Percentiles rank a stretch among this genome's conserved stretches.
These are phyloP conservation scores for Cercospora berteroae DNA, from an alignment of 2,329 filamentous ascomycete genomes.

Conservation along the genomic window DNA sequence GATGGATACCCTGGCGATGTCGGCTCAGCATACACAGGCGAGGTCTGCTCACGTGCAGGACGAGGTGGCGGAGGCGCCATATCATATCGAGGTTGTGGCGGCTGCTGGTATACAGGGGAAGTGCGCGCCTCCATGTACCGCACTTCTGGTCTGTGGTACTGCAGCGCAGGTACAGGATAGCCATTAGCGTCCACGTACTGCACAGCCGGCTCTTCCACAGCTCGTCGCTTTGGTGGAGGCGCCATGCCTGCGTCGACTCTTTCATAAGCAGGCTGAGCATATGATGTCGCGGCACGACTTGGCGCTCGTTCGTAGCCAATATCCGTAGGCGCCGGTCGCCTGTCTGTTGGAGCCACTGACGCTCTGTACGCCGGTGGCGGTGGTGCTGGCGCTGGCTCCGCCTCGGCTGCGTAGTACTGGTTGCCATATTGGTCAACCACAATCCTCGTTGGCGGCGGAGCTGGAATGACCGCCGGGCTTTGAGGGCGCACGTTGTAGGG, in stretches of 20 bases:
- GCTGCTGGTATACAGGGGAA: conserved; percentile 32
- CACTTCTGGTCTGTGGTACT: conserved; percentile 15
- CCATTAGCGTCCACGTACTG: conserved; percentile 34
- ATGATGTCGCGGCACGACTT: conserved; percentile 44
- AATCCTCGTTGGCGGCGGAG: conserved; percentile 56
- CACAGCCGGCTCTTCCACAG: conserved; percentile 26
- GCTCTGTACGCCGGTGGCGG: conserved; percentile 43
- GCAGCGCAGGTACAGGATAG: conserved; percentile 24
- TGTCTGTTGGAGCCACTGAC: conserved; percentile 48
- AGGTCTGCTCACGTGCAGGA: conserved; percentile 39
- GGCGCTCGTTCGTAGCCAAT: conserved; percentile 60
- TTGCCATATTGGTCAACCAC: conserved; percentile 81
- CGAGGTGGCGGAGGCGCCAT: conserved; percentile 24
- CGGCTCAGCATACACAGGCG: conserved; percentile 26
- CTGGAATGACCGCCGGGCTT: conserved; percentile 45
- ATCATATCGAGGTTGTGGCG: conserved; percentile 20
- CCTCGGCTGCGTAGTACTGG: conserved; percentile 65
- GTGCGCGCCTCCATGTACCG: conserved; percentile 30
- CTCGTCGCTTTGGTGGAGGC: conserved; percentile 26
- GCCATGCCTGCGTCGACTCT: conserved; percentile 37
- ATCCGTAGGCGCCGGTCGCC: conserved; percentile 39
- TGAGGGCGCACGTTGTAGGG: conserved; percentile 40
- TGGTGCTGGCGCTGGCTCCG: conserved; percentile 35
- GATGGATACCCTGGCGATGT: conserved; percentile 16
- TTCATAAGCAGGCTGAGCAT: conserved; percentile 42